Percentiles rank a stretch among this genome's conserved stretches.
phyloP scores from a whole-genome alignment of 768 basidiomycete genomes.

The Tubosaeta brunneosetosa region DNA sequence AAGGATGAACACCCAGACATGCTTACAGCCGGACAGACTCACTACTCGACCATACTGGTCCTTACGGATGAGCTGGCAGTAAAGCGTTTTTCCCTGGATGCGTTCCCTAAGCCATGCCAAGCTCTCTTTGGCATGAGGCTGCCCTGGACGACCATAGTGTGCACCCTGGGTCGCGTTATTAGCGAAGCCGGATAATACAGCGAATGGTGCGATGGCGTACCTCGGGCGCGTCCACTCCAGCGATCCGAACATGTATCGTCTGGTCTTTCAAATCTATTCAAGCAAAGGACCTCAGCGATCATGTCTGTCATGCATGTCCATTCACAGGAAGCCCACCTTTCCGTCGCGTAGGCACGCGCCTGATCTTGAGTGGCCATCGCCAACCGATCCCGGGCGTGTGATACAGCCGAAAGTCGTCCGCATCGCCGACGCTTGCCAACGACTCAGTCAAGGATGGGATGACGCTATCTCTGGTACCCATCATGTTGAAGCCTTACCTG shows the following conservation, averaged over 20 bases:
- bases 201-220: slow-evolving; percentile 32
- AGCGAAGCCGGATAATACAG: background rate
- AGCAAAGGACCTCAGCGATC: background rate
- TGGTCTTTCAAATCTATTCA: slow-evolving; percentile 69
- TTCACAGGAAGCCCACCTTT: background rate
- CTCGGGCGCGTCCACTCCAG: slow-evolving; percentile 93
- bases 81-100: slow-evolving; percentile 55
- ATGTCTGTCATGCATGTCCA: background rate
- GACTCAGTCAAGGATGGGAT: background rate
- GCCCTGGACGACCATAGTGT: slow-evolving; percentile 80
- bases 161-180: slow-evolving; percentile 43
- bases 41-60: slow-evolving; percentile 91
- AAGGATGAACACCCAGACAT: background rate
- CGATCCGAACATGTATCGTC: slow-evolving; percentile 84
- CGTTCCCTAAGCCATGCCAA: slow-evolving; percentile 62
- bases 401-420: slow-evolving; percentile 80
- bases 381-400: slow-evolving; percentile 81
- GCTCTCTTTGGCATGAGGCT: slow-evolving; percentile 71
- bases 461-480: too few species aligned
- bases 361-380: slow-evolving; percentile 67
- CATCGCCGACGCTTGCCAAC: slow-evolving; percentile 66
- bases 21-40: slow-evolving; percentile 21
- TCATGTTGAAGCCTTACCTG: slow-evolving; percentile 40
- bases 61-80: slow-evolving; percentile 65
- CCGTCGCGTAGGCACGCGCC: slow-evolving; percentile 46